A percentile compares a stretch with the other conserved stretches of the same genome.
phyloP scores from a whole-genome alignment of 148 eudicot genomes.

The Vaccinium corymbosum region DNA sequence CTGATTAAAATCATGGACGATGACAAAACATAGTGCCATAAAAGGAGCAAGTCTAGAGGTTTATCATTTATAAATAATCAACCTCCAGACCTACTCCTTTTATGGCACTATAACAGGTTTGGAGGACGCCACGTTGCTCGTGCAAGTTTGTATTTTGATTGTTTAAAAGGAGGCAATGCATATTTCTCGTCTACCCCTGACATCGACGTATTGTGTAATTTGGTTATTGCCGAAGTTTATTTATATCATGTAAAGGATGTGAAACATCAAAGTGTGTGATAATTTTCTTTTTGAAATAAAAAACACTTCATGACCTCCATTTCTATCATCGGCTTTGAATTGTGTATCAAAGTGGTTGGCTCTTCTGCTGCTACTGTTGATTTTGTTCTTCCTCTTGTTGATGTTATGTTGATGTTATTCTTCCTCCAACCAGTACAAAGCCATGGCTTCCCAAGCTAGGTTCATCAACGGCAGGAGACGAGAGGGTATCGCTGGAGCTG shows the following conservation, averaged over 20 bases:
- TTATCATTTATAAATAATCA: neutral
- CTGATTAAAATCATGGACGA: neutral
- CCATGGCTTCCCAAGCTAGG: neutral
- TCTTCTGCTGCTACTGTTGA: neutral
- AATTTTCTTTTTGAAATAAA: neutral
- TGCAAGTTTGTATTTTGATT: neutral
- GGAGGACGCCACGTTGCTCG: neutral
- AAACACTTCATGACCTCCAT: neutral
- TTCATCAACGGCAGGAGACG: neutral
- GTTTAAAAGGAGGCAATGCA: neutral
- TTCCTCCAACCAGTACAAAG: neutral
- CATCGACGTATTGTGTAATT: neutral
- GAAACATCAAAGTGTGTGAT: neutral
- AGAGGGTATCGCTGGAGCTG: neutral
- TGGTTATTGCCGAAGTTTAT: neutral
- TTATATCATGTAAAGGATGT: neutral
- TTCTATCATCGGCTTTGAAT: neutral
- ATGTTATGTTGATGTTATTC: neutral
- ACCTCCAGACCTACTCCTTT: too few relatives aligned
- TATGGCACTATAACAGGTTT: too few relatives aligned
- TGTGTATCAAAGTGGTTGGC: neutral
- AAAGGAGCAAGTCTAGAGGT: neutral
- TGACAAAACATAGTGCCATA: neutral
- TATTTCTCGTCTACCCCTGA: neutral
- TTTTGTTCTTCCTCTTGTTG: too few relatives aligned